Percentiles rank a stretch among this genome's conserved stretches.
phyloP scores from a whole-genome alignment of 2,329 filamentous ascomycete genomes.

The Blastomyces gilchristii region DNA sequence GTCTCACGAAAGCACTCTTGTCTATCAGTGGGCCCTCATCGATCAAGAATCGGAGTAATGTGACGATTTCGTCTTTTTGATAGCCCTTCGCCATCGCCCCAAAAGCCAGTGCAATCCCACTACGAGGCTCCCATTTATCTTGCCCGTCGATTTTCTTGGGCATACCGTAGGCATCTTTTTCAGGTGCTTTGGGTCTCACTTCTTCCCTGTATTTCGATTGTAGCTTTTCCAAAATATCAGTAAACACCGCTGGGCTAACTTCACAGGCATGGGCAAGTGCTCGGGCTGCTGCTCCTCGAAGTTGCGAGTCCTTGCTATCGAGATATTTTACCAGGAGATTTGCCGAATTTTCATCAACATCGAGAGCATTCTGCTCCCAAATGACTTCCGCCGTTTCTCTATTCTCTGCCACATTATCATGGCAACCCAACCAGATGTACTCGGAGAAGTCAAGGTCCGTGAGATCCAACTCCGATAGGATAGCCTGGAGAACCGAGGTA shows the following conservation, averaged over 20 bases:
- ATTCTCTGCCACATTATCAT: slow-evolving; percentile 86
- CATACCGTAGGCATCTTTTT: slow-evolving; percentile 91
- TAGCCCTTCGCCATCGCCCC: slow-evolving; percentile 67
- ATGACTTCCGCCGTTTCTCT: slow-evolving; percentile 72
- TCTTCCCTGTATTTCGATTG: slow-evolving; percentile 64
- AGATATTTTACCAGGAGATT: slow-evolving; percentile 65
- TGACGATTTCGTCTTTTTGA: slow-evolving; percentile 57
- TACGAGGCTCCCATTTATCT: slow-evolving; percentile 84
- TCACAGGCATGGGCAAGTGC: slow-evolving; percentile 66
- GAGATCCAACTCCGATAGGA: slow-evolving; percentile 85
- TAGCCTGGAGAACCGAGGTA: slow-evolving; percentile 75
- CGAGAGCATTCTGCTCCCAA: slow-evolving; percentile 86
- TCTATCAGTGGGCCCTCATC: slow-evolving; percentile 81
- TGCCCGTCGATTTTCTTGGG: slow-evolving; percentile 75
- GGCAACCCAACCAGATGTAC: slow-evolving; percentile 86
- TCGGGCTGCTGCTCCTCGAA: slow-evolving; percentile 73
- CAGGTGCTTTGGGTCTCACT: slow-evolving; percentile 69
- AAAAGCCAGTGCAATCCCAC: slow-evolving; percentile 80
- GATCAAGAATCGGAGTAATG: slow-evolving; percentile 77
- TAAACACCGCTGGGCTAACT: slow-evolving; percentile 50
- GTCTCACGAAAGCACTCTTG: slow-evolving; percentile 61
- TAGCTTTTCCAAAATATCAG: slow-evolving; percentile 53
- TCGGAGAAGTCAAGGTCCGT: slow-evolving; percentile 76
- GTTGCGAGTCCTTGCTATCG: slow-evolving; percentile 65
- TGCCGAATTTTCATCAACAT: slow-evolving; percentile 56